Evolutionary conservation across 2,329 filamentous ascomycete species (phyloP).

Genomic region (Colletotrichum nymphaeae): DNA sequence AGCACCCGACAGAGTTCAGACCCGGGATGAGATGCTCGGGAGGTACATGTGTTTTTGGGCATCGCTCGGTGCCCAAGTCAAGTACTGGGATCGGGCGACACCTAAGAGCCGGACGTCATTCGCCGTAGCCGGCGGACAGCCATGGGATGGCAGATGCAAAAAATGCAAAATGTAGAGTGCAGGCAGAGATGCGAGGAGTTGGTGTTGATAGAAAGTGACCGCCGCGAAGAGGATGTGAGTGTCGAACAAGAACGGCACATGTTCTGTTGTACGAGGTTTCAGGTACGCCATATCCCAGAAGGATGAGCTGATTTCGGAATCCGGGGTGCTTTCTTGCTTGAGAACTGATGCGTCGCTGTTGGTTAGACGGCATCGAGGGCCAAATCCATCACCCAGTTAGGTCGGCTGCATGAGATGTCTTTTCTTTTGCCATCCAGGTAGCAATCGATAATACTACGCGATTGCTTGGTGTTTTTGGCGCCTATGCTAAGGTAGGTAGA

Average conservation of each 20-base stretch:
- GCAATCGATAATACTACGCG: neutral
- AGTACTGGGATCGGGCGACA: neutral
- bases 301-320: neutral
- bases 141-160: neutral
- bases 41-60: slow-evolving; percentile 8
- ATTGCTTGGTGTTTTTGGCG: neutral
- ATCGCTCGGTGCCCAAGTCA: neutral
- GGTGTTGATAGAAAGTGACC: neutral
- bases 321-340: neutral
- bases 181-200: neutral
- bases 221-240: neutral
- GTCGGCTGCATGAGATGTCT: neutral
- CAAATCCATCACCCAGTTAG: neutral
- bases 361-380: neutral
- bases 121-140: neutral
- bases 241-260: neutral
- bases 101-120: slow-evolving; percentile 11
- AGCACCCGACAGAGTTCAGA: slow-evolving; percentile 17
- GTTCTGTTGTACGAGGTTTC: neutral
- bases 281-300: neutral
- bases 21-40: slow-evolving; percentile 5
- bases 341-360: neutral
- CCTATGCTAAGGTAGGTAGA: neutral
- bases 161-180: too few relatives aligned
- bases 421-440: neutral